Evolutionary conservation across 352 stramenopile genomes (phyloP).

Genomic region (Globisporangium abappressorium): DNA sequence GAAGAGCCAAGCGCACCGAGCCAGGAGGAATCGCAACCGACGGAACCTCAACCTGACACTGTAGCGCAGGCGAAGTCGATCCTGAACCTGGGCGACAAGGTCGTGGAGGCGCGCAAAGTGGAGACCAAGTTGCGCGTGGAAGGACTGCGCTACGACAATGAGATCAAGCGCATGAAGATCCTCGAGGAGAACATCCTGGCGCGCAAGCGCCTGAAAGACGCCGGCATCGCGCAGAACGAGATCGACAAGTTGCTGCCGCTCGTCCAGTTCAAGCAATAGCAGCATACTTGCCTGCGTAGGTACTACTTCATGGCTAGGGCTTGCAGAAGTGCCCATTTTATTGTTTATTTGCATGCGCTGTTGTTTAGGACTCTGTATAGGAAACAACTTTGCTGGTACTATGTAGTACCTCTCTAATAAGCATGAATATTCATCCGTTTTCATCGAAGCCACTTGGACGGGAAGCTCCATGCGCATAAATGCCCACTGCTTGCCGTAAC

Average conservation of each 20-base stretch:
- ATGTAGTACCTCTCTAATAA: too few relatives aligned
- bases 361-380: too few relatives aligned
- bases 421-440: too few relatives aligned
- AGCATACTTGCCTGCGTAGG: too few relatives aligned
- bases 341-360: too few relatives aligned
- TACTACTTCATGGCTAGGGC: too few relatives aligned
- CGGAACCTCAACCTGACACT: background rate
- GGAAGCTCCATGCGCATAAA: too few relatives aligned
- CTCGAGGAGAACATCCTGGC: slow-evolving; percentile 21
- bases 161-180: slow-evolving; percentile 21
- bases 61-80: slow-evolving; percentile 5
- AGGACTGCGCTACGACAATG: slow-evolving; percentile 18
- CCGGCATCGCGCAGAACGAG: slow-evolving; percentile 16
- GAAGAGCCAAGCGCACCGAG: background rate
- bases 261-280: slow-evolving; percentile 4
- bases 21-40: background rate
- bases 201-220: slow-evolving; percentile 20
- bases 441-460: too few relatives aligned
- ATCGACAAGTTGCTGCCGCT: slow-evolving; percentile 16
- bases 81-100: slow-evolving; percentile 15
- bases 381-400: too few relatives aligned
- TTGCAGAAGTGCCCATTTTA: too few relatives aligned
- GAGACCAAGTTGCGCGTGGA: slow-evolving; percentile 18
- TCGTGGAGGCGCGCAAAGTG: slow-evolving; percentile 16
- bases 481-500: too few relatives aligned